Evolutionary conservation across 2,329 filamentous ascomycete species (phyloP).

Genomic region (Dothidotthia symphoricarpi): DNA sequence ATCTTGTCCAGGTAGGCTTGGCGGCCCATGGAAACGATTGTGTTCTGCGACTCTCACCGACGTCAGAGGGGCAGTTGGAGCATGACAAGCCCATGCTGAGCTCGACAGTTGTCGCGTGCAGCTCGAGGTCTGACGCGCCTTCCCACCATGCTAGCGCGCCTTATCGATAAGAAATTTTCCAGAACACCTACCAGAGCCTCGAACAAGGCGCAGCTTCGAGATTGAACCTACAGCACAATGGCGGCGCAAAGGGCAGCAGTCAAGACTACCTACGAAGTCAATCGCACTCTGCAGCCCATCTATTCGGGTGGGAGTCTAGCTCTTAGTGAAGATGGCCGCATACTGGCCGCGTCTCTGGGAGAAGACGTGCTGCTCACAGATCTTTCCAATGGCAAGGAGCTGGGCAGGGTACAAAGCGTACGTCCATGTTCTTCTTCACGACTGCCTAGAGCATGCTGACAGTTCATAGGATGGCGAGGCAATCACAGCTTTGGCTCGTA

Average conservation of each 20-base stretch:
- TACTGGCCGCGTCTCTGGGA: conserved; percentile 85
- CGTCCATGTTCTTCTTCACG: no score
- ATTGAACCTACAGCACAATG: conserved; percentile 37
- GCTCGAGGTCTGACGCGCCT: conserved; percentile 3
- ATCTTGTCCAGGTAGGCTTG: conserved; percentile 41
- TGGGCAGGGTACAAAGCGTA: conserved; percentile 77
- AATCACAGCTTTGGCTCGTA: conserved; percentile 71
- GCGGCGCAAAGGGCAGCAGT: conserved; percentile 54
- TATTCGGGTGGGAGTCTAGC: conserved; percentile 89
- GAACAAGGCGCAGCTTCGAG: neutral
- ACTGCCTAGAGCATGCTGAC: no score
- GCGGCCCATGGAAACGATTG: conserved; percentile 29
- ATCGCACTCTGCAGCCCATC: conserved; percentile 82
- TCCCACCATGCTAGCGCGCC: neutral
- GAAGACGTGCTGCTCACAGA: conserved; percentile 90
- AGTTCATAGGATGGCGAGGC: conserved; percentile 55
- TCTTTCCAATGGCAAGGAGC: conserved; percentile 74
- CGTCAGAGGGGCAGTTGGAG: neutral
- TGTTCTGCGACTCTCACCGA: neutral
- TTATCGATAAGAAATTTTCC: conserved; percentile 41
- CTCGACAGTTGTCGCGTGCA: no score
- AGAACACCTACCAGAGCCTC: conserved; percentile 20
- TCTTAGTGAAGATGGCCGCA: conserved; percentile 74
- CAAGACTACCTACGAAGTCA: conserved; percentile 87
- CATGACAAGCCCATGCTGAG: conserved; percentile 1